A percentile compares a stretch with the other conserved stretches of the same genome.
phyloP scores from a whole-genome alignment of 306 rosid genomes.

The Acacia melanoxylon region DNA sequence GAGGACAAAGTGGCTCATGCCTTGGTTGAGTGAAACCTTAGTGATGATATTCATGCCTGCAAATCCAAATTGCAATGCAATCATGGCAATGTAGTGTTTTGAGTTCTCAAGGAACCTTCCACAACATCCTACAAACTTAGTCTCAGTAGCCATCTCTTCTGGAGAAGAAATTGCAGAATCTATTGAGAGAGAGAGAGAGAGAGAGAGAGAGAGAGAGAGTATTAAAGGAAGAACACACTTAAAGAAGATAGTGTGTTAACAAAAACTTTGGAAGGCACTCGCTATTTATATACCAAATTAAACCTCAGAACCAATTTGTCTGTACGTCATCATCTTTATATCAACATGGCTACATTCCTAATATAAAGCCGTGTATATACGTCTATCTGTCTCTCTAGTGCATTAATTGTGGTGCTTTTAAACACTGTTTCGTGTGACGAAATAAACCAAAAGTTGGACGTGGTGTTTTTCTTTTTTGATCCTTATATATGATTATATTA shows the following conservation, averaged over 20 bases:
- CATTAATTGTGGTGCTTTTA: background rate
- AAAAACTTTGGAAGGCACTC: conserved; percentile 17
- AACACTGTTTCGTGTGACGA: background rate
- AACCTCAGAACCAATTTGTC: conserved; percentile 22
- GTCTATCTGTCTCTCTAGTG: background rate
- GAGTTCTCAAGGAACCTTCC: conserved; percentile 52
- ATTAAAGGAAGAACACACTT: conserved; percentile 26
- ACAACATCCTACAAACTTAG: conserved; percentile 41
- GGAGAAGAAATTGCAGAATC: background rate
- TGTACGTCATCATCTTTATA: conserved; percentile 13
- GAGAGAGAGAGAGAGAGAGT: background rate
- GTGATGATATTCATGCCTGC: conserved; percentile 86
- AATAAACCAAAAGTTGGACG: background rate
- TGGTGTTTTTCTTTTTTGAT: background rate
- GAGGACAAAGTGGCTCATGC: conserved; percentile 95
- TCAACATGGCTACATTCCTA: background rate
- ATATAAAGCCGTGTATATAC: background rate
- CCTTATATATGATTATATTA: background rate
- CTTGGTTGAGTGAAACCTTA: conserved; percentile 75
- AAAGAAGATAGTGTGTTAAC: conserved; percentile 35
- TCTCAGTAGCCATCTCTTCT: conserved; percentile 20
- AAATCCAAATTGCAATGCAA: conserved; percentile 75
- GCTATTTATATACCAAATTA: conserved; percentile 48
- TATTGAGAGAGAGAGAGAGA: too few relatives aligned
- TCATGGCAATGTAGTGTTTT: conserved; percentile 86